Percentiles rank a stretch among this genome's conserved stretches.
phyloP scores from a whole-genome alignment of 352 stramenopile genomes.

The Peronospora tabacina region DNA sequence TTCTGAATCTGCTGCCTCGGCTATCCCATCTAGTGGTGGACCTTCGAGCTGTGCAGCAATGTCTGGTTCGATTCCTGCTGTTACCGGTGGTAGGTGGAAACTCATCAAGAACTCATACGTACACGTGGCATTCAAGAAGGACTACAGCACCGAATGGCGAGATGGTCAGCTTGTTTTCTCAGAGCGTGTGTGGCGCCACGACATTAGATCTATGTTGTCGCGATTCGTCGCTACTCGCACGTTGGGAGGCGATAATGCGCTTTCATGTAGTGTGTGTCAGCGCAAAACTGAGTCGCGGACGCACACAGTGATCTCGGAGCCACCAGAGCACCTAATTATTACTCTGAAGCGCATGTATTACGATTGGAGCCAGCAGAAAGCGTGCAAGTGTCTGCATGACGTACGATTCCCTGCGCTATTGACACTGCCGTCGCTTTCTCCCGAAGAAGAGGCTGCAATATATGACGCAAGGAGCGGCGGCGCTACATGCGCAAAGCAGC shows the following conservation, averaged over 20 bases:
- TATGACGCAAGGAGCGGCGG: conserved; percentile 13
- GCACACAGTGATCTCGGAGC: conserved; percentile 74
- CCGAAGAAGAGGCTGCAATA: conserved; percentile 42
- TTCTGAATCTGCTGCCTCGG: conserved; percentile 13
- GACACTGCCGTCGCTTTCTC: conserved; percentile 52
- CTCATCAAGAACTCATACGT: conserved; percentile 82
- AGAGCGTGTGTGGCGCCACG: conserved; percentile 77
- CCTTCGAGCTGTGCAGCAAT: conserved; percentile 6
- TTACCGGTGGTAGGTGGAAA: conserved; percentile 49
- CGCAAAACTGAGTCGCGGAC: conserved; percentile 74
- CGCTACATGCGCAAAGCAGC: conserved; percentile 14
- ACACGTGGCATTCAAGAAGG: conserved; percentile 84
- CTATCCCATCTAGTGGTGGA: conserved; percentile 11
- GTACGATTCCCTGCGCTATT: conserved; percentile 67
- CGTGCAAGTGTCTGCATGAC: conserved; percentile 80
- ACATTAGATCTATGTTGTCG: conserved; percentile 75
- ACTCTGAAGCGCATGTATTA: conserved; percentile 89
- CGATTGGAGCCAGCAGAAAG: conserved; percentile 84
- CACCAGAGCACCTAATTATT: conserved; percentile 76
- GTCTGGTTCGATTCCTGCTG: conserved; percentile 8
- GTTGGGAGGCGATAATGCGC: conserved; percentile 71
- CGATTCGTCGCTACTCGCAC: conserved; percentile 75
- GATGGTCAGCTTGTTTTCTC: conserved; percentile 68
- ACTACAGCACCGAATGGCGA: conserved; percentile 85
- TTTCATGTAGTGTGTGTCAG: conserved; percentile 62